Evolutionary conservation across 108 stramenopile species (phyloP).

Genomic region (Skeletonema marinoi): DNA sequence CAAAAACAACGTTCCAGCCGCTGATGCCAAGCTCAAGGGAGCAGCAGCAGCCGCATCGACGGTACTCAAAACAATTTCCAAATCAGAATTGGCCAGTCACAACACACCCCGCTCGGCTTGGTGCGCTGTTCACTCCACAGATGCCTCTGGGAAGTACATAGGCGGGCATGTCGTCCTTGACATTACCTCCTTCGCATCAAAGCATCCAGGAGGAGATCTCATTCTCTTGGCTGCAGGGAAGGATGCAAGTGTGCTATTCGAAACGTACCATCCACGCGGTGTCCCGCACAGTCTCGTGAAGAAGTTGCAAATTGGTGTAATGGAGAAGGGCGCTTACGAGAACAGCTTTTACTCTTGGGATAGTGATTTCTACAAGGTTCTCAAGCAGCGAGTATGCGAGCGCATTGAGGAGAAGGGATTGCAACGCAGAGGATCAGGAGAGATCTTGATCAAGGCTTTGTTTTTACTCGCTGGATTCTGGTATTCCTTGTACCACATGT

Average conservation of each 20-base stretch:
- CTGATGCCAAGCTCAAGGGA: not conserved
- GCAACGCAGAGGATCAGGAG: constrained; percentile 39
- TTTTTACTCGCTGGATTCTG: constrained; percentile 51
- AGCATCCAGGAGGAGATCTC: constrained; percentile 68
- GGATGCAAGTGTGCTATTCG: constrained; percentile 59
- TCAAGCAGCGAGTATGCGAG: constrained; percentile 40
- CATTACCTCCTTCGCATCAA: constrained; percentile 42
- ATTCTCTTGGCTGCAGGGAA: constrained; percentile 48
- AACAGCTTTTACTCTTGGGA: constrained; percentile 54
- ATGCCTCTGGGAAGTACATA: not conserved
- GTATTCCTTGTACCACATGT: constrained; percentile 52
- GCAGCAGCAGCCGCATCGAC: not conserved
- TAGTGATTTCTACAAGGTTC: constrained; percentile 46
- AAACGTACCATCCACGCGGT: constrained; percentile 62
- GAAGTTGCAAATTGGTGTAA: constrained; percentile 44
- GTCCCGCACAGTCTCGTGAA: constrained; percentile 27
- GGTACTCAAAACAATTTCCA: constrained; percentile 16
- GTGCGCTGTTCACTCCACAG: constrained; percentile 36
- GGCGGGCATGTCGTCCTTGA: constrained; percentile 35
- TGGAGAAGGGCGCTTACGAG: constrained; percentile 18
- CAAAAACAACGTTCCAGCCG: constrained; percentile 2
- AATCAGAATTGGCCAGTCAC: constrained; percentile 32
- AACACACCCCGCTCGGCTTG: constrained; percentile 41
- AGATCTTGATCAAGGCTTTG: constrained; percentile 56
- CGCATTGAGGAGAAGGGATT: constrained; percentile 39